phyloP scores from a whole-genome alignment of 78 protist species.

The Blattamonas nauphoetae region DNA sequence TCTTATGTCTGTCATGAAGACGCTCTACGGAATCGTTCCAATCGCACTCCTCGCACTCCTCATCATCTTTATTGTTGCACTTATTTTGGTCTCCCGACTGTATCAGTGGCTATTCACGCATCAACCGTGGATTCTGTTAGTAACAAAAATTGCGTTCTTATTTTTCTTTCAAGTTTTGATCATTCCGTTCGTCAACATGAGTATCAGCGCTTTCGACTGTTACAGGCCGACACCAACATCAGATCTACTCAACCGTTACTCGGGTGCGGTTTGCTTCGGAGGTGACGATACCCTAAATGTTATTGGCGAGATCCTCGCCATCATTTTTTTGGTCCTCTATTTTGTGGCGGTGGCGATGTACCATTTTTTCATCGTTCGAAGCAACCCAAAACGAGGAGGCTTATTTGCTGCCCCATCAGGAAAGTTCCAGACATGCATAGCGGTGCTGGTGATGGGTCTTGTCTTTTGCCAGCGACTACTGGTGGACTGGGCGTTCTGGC shows the following conservation, averaged over 20 bases:
- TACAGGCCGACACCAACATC: background rate
- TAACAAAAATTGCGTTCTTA: background rate
- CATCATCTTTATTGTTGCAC: too few species aligned
- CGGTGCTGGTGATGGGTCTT: background rate
- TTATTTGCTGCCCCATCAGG: background rate
- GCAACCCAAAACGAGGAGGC: background rate
- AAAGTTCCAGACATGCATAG: background rate
- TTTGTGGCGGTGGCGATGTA: background rate
- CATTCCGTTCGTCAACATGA: background rate
- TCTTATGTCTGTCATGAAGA: too few species aligned
- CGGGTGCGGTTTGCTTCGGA: too few species aligned
- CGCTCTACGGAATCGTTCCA: too few species aligned
- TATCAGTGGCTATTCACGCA: too few species aligned
- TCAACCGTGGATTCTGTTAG: background rate
- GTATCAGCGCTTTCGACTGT: background rate
- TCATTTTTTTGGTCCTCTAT: too few species aligned
- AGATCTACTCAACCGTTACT: background rate
- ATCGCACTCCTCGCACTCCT: too few species aligned
- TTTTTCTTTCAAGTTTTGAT: background rate
- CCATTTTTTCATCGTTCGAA: background rate
- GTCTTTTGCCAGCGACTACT: background rate
- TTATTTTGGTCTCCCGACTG: too few species aligned
- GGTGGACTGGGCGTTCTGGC: background rate
- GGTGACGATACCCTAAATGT: too few species aligned
- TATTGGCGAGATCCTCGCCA: background rate